phyloP scores from a whole-genome alignment of 2,329 filamentous ascomycete genomes.

The Colletotrichum echinochloae region DNA sequence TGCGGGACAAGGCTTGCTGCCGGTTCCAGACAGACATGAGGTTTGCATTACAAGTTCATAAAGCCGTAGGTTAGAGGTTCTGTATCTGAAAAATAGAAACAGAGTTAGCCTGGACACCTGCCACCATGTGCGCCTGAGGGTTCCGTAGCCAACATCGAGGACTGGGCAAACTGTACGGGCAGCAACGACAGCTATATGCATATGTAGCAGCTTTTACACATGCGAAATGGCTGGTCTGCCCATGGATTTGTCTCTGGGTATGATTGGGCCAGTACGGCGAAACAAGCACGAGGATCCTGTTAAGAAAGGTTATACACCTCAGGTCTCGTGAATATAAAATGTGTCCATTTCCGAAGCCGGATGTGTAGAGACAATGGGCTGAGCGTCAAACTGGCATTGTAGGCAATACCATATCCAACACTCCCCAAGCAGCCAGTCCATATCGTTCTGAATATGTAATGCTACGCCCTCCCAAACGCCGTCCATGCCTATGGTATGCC shows the following conservation, averaged over 20 bases:
- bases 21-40: conserved; percentile 12
- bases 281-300: background rate
- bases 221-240: no score
- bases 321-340: no score
- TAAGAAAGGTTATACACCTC: background rate
- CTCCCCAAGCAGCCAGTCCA: background rate
- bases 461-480: conserved; percentile 20
- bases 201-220: background rate
- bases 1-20: conserved; percentile 5
- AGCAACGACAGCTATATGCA: background rate
- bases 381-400: background rate
- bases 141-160: background rate
- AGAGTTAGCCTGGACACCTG: conserved; percentile 19
- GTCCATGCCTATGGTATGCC: conserved; percentile 9
- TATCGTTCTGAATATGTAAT: background rate
- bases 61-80: conserved; percentile 37
- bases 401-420: background rate
- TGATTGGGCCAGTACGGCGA: background rate
- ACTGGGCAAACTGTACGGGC: background rate
- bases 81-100: conserved; percentile 29
- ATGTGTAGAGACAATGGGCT: background rate
- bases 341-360: background rate
- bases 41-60: conserved; percentile 35
- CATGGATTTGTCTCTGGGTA: no score
- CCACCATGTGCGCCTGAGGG: no score